These are phyloP conservation scores for Heterobasidion annosum DNA, from an alignment of 1,284 basidiomycete species.

Conservation along the genomic window DNA sequence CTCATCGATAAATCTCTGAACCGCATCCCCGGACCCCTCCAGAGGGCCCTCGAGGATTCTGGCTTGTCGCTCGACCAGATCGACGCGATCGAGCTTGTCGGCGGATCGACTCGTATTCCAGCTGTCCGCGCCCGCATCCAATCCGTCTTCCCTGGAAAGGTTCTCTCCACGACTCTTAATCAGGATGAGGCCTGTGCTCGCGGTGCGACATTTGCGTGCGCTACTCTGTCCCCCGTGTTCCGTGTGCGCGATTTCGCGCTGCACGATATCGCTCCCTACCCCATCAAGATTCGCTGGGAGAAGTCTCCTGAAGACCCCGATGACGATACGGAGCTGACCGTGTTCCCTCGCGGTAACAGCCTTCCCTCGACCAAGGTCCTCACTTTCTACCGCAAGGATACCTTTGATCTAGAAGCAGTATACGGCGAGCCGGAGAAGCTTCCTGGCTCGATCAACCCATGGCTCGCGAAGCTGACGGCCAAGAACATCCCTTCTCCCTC, in stretches of 20 bases:
- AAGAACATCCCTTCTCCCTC: constrained; percentile 68
- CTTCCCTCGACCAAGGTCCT: constrained; percentile 91
- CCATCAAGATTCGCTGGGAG: constrained; percentile 85
- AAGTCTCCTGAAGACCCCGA: constrained; percentile 65
- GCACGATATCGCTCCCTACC: constrained; percentile 77
- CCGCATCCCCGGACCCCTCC: constrained; percentile 44
- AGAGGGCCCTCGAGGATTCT: constrained; percentile 47
- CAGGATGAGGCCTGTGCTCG: constrained; percentile 93
- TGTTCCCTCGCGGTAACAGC: constrained; percentile 76
- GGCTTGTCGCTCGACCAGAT: constrained; percentile 52
- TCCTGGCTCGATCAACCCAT: constrained; percentile 76
- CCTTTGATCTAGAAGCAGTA: constrained; percentile 79
- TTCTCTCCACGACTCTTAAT: constrained; percentile 83
- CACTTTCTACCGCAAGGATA: constrained; percentile 84
- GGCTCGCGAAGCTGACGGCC: constrained; percentile 72
- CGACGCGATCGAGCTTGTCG: constrained; percentile 61
- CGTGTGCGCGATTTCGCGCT: constrained; percentile 88
- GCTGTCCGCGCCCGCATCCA: constrained; percentile 61
- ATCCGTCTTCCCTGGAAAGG: constrained; percentile 56
- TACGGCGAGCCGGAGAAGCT: constrained; percentile 67
- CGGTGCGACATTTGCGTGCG: constrained; percentile 90
- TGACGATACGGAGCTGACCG: constrained; percentile 82
- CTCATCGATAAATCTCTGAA: constrained; percentile 47
- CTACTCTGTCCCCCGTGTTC: constrained; percentile 92
- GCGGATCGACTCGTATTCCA: constrained; percentile 61